Evolutionary conservation across 345 rosid species (phyloP), one percentile per base, ranked within the genome.

Genomic region (Psidium friedrichsthalianum): DNA sequence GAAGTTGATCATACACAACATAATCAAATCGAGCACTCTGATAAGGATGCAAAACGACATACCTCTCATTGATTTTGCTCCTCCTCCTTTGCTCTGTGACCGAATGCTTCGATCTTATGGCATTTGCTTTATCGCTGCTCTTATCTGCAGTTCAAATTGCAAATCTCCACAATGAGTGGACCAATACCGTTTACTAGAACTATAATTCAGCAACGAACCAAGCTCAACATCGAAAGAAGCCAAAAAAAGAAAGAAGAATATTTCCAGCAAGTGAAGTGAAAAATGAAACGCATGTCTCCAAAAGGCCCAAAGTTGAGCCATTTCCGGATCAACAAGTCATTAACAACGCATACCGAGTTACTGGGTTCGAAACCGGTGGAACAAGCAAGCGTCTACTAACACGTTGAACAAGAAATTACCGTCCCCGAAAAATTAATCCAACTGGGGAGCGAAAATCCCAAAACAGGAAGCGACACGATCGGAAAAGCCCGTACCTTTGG

Each of bases 31-130:
- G 47, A 51, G 27, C 82, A 82, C 20, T 82, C 57, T 18, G 25
- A 82, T 16, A 29, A 18, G 36, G 47, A 84, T 64, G 61, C 44
- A 18, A 83, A 61, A 49, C 80, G 36, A 69, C 83, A 85, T 83
- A 94, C 98, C 99, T 96, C 90, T 97, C 99, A 49, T 97, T 97
- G 86, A 97, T 97, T 92, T 96, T 97, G 94, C 98, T 97, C 88
- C 99, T 93, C 86, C 98, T 89, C 32, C 98, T 92, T 91, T 96
- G 99, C 90, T 97, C 98, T 2, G 98, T 97, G 59, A 96, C 99
- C 1, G 99, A 96, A 88, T 97, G 99, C 56, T 97, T 97, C 51
- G 98, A 97, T 85, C 99, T 93, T 59, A 93, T 90, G 22, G 94
- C 96, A 86, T 85, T 93, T 27, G 98, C 98, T 91, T 89, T 95